Evolutionary conservation across 805 yeast species (phyloP).

Genomic region (Maudiozyma turicensis): DNA sequence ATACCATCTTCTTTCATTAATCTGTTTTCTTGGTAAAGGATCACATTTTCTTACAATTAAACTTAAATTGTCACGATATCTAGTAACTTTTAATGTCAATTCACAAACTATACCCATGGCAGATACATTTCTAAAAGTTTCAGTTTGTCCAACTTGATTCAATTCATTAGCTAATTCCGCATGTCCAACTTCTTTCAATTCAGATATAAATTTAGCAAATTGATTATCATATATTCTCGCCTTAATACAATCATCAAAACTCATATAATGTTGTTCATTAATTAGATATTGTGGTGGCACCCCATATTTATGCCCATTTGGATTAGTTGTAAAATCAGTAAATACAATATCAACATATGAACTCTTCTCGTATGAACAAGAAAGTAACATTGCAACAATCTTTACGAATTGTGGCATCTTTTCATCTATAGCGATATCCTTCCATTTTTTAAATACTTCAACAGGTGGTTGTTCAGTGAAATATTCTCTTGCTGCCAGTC

Average conservation of each 20-base stretch:
- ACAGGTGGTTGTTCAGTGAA: neutral
- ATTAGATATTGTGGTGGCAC: neutral
- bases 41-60: slow-evolving; percentile 14
- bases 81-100: slow-evolving; percentile 12
- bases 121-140: slow-evolving; percentile 14
- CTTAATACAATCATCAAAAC: slow-evolving; percentile 10
- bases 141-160: neutral
- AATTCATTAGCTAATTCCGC: neutral
- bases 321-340: slow-evolving; percentile 23
- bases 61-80: slow-evolving; percentile 15
- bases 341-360: slow-evolving; percentile 13
- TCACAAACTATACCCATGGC: slow-evolving; percentile 20
- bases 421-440: slow-evolving; percentile 6
- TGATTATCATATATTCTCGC: slow-evolving; percentile 14
- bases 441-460: slow-evolving; percentile 9
- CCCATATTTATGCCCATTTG: slow-evolving; percentile 8
- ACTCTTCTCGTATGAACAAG: slow-evolving; percentile 11
- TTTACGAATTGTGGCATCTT: slow-evolving; percentile 7
- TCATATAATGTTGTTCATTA: too few relatives aligned
- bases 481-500: neutral
- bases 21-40: neutral
- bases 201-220: slow-evolving; percentile 9
- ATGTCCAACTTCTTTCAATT: slow-evolving; percentile 1
- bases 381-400: slow-evolving; percentile 16
- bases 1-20: neutral